phyloP scores from a whole-genome alignment of 1,284 basidiomycete species.

The Cryptococcus sp. region DNA sequence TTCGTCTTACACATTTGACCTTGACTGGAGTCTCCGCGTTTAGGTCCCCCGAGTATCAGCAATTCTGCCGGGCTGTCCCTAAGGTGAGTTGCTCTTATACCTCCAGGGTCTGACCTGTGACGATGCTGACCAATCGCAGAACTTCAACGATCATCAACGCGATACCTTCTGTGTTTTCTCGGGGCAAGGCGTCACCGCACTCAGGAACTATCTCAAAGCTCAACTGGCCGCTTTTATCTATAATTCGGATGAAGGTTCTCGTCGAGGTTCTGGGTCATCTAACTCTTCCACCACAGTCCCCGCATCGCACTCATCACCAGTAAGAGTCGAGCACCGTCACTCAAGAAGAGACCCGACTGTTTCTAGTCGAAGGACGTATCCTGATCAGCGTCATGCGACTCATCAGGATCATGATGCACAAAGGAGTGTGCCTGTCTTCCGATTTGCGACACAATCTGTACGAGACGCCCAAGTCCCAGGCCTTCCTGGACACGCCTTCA shows the following conservation, averaged over 20 bases:
- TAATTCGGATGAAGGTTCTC: background rate
- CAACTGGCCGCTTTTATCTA: background rate
- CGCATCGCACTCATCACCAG: slow-evolving; percentile 4
- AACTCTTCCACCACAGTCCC: slow-evolving; percentile 23
- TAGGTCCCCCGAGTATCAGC: slow-evolving; percentile 75
- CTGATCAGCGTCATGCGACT: background rate
- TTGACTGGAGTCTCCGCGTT: slow-evolving; percentile 95
- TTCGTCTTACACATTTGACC: slow-evolving; percentile 88
- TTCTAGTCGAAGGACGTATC: background rate
- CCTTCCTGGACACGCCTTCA: slow-evolving; percentile 9
- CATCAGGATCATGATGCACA: background rate
- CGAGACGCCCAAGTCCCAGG: background rate
- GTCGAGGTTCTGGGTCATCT: slow-evolving; percentile 22
- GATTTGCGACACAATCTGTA: background rate
- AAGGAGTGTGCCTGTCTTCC: slow-evolving; percentile 1
- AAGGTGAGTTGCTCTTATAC: slow-evolving; percentile 54
- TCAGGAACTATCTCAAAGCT: slow-evolving; percentile 64
- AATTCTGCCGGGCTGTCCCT: slow-evolving; percentile 84
- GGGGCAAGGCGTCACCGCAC: slow-evolving; percentile 77
- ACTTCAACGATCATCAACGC: slow-evolving; percentile 87
- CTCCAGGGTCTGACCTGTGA: background rate
- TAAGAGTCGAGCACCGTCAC: background rate
- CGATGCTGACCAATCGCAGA: slow-evolving; percentile 51
- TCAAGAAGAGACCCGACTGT: background rate
- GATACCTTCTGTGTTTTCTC: slow-evolving; percentile 97